phyloP scores from a whole-genome alignment of 176 grass and related monocot genomes.

The Pharus latifolius region DNA sequence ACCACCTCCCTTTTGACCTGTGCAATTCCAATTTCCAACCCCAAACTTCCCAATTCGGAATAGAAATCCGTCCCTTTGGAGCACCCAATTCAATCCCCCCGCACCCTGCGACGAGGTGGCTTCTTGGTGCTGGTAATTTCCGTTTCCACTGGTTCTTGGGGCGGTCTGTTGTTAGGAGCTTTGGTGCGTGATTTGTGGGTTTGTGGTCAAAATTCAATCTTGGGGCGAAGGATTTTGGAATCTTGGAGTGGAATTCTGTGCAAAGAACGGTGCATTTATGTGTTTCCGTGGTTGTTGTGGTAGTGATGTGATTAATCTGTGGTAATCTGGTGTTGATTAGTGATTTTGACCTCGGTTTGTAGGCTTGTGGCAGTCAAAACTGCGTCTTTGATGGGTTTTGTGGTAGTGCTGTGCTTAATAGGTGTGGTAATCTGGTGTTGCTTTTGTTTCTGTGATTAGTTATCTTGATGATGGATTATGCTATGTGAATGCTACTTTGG shows the following conservation, averaged over 20 bases:
- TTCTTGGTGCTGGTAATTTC: not conserved
- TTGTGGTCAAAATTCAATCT: not conserved
- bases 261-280: too few species aligned
- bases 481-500: too few species aligned
- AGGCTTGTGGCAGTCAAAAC: too few species aligned
- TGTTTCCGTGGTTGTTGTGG: not conserved
- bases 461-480: too few species aligned
- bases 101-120: not conserved
- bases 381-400: too few species aligned
- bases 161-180: not conserved
- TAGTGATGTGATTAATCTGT: too few species aligned
- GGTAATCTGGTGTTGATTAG: not conserved
- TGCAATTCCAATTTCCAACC: not conserved
- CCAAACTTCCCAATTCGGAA: constrained; percentile 12
- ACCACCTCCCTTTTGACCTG: not conserved
- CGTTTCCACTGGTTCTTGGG: too few species aligned
- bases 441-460: too few species aligned
- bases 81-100: constrained; percentile 17
- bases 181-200: not conserved
- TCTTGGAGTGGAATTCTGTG: not conserved
- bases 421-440: too few species aligned
- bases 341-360: too few species aligned
- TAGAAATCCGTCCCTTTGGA: not conserved
- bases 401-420: too few species aligned
- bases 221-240: not conserved